phyloP scores from a whole-genome alignment of 257 asterid species.

The Jacaranda copaia region DNA sequence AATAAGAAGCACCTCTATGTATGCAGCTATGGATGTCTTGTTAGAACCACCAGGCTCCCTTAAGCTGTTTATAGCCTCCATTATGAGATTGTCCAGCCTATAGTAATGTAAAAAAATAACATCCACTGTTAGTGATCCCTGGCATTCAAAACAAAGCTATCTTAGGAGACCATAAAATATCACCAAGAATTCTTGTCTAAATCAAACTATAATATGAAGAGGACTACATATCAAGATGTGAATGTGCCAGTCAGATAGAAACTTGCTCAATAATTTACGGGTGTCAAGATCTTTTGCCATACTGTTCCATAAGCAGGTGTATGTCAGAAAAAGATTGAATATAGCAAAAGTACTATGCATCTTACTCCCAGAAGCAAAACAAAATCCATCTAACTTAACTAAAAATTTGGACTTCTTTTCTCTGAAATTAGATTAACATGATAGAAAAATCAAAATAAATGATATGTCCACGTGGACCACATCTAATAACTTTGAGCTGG shows the following conservation, averaged over 20 bases:
- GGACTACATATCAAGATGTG: conserved; percentile 4
- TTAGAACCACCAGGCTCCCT: conserved; percentile 88
- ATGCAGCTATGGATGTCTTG: conserved; percentile 85
- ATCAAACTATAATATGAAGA: background rate
- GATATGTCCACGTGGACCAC: conserved; percentile 21
- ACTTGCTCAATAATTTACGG: background rate
- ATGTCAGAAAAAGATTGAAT: conserved; percentile 15
- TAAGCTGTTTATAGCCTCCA: conserved; percentile 88
- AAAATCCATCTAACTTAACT: conserved; percentile 18
- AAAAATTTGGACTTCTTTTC: conserved; percentile 17
- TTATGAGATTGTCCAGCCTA: conserved; percentile 92
- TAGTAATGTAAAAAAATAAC: conserved; percentile 37
- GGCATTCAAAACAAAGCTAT: conserved; percentile 35
- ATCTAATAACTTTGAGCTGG: conserved; percentile 10
- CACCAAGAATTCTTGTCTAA: background rate
- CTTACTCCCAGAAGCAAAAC: conserved; percentile 16
- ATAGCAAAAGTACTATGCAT: conserved; percentile 24
- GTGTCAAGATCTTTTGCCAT: background rate
- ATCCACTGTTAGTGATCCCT: conserved; percentile 31
- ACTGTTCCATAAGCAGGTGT: conserved; percentile 1
- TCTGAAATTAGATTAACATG: conserved; percentile 15
- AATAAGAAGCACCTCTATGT: conserved; percentile 73
- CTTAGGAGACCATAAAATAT: conserved; percentile 9
- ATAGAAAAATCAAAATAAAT: background rate
- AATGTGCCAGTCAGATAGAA: conserved; percentile 7